Conservation (phyloP, 805 yeast genomes). For the Diddensiella santjacobensis region DNA sequence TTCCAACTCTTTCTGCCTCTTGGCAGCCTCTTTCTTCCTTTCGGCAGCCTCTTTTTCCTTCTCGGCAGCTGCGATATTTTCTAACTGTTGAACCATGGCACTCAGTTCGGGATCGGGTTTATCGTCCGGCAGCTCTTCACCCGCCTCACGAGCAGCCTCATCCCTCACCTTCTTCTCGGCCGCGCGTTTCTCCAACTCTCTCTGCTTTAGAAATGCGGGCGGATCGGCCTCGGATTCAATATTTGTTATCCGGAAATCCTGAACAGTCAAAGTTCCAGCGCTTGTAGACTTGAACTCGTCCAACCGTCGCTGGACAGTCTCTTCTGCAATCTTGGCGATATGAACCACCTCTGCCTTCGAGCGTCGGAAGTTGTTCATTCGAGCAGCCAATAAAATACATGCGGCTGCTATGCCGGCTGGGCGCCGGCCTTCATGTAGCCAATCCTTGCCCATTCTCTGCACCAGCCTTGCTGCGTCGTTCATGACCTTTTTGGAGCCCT, state of each 20-base stretch:
- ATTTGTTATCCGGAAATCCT: conserved; percentile 57
- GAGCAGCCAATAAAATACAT: conserved; percentile 83
- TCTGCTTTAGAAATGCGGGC: conserved; percentile 71
- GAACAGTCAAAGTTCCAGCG: conserved; percentile 69
- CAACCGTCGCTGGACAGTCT: conserved; percentile 83
- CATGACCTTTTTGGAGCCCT: conserved; percentile 58
- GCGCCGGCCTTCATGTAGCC: conserved; percentile 95
- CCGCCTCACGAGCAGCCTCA: conserved; percentile 16
- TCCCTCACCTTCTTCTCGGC: conserved; percentile 22
- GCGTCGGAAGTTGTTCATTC: conserved; percentile 93
- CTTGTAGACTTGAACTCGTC: conserved; percentile 80
- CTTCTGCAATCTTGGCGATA: conserved; percentile 92
- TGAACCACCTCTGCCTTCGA: conserved; percentile 92
- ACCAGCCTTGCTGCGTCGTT: conserved; percentile 85
- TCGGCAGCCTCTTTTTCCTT: conserved; percentile 6
- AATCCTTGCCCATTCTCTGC: conserved; percentile 86
- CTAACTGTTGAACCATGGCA: conserved; percentile 11
- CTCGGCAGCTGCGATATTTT: conserved; percentile 4
- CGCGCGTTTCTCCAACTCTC: conserved; percentile 44
- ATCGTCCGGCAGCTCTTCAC: conserved; percentile 14
- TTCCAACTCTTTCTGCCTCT: background rate
- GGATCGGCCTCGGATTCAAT: conserved; percentile 58
- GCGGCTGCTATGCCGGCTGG: conserved; percentile 99
- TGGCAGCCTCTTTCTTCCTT: background rate
- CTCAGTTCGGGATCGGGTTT: background rate